Conservation (phyloP, 208 protist species). For the Jaenimonas drosophilae region DNA sequence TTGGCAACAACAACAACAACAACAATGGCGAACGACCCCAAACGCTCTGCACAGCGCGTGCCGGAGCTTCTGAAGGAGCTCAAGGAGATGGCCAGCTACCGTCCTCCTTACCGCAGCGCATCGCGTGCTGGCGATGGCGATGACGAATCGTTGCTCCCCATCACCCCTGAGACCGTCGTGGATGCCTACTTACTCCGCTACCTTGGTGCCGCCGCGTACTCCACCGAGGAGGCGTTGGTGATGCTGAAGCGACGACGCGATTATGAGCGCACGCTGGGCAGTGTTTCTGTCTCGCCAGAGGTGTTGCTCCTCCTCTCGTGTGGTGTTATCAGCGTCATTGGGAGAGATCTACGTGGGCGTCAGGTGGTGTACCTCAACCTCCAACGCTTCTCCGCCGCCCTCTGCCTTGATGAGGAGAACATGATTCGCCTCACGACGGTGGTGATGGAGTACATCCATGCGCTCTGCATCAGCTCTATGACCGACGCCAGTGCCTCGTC, state of each 20-base stretch:
- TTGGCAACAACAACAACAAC: constrained; percentile 26
- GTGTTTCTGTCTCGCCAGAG: neutral
- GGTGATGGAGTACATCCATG: constrained; percentile 68
- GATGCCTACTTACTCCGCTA: neutral
- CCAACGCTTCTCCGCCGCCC: constrained; percentile 16
- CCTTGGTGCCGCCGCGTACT: neutral
- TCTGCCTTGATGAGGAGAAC: constrained; percentile 30
- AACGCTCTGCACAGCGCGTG: no score
- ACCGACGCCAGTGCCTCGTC: constrained; percentile 12
- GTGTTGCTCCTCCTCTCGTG: neutral
- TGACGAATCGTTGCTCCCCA: no score
- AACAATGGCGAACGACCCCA: no score
- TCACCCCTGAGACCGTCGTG: no score
- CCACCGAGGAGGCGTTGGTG: no score
- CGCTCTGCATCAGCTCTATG: constrained; percentile 20
- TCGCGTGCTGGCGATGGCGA: no score
- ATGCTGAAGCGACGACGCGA: neutral
- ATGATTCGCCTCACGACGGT: constrained; percentile 43
- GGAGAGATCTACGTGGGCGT: constrained; percentile 10
- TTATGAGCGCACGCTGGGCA: neutral
- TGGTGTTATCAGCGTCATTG: neutral
- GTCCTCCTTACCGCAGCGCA: no score
- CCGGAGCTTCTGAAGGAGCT: no score
- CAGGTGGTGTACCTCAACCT: constrained; percentile 49
- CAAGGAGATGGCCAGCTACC: no score